Evolutionary conservation across 2,329 filamentous ascomycete genomes (phyloP).

Genomic region (Rhynchosporium agropyri): DNA sequence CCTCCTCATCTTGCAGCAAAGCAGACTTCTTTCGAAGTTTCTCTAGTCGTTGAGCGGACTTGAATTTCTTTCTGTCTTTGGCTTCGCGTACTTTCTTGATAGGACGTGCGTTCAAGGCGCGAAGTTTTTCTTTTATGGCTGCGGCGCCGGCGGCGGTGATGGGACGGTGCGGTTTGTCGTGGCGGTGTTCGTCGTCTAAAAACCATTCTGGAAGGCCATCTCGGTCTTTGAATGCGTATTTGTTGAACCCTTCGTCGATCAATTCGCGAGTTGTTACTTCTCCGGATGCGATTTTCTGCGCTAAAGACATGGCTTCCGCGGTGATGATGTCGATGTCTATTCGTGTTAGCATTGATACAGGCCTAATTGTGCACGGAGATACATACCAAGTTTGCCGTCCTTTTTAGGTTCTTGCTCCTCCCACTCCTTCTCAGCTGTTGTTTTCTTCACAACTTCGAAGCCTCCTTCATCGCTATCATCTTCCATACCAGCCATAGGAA

Average conservation of each 20-base stretch:
- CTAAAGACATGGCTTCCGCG: constrained; percentile 98
- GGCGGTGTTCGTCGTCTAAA: constrained; percentile 83
- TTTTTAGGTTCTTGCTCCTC: constrained; percentile 65
- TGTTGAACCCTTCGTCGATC: constrained; percentile 92
- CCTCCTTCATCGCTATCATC: constrained; percentile 48
- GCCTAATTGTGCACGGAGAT: neutral
- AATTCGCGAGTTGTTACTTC: constrained; percentile 78
- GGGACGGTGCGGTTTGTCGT: constrained; percentile 85
- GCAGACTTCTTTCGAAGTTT: constrained; percentile 98
- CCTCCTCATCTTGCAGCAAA: constrained; percentile 83
- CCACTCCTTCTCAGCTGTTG: constrained; percentile 61
- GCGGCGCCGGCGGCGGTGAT: constrained; percentile 86
- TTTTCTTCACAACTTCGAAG: constrained; percentile 65
- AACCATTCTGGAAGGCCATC: constrained; percentile 98
- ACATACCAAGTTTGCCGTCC: constrained; percentile 63
- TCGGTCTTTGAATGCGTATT: constrained; percentile 83
- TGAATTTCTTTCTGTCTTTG: constrained; percentile 95
- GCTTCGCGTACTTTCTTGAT: constrained; percentile 99
- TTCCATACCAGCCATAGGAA: constrained; percentile 29
- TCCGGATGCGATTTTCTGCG: constrained; percentile 86
- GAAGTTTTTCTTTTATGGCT: constrained; percentile 92
- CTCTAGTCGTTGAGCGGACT: constrained; percentile 86
- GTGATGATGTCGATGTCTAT: constrained; percentile 96
- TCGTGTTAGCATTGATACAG: constrained; percentile 27
- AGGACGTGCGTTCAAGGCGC: constrained; percentile 89